Evolutionary conservation across 805 yeast species (phyloP).

Genomic region (Candida mattraensis): DNA sequence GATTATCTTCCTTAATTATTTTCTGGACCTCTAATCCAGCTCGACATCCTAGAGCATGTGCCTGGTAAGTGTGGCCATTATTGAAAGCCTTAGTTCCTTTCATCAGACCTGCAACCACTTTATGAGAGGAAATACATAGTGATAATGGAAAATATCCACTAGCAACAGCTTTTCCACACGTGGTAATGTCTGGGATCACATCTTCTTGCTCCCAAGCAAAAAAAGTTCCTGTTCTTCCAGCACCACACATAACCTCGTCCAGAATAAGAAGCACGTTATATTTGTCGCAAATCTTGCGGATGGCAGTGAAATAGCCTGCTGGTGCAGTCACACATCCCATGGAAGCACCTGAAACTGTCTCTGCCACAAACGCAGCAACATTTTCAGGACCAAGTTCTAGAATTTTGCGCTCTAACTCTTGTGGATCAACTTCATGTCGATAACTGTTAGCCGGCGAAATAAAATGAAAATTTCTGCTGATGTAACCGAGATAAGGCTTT

Average conservation of each 20-base stretch:
- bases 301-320: conserved; percentile 37
- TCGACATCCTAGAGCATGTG: conserved; percentile 41
- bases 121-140: conserved; percentile 41
- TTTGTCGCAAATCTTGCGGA: conserved; percentile 46
- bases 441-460: conserved; percentile 24
- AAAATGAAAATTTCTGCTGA: conserved; percentile 23
- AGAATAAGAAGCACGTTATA: conserved; percentile 46
- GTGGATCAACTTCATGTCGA: conserved; percentile 13
- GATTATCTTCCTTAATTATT: conserved; percentile 27
- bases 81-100: conserved; percentile 35
- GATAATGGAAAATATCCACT: conserved; percentile 42
- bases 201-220: conserved; percentile 48
- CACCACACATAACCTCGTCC: conserved; percentile 59
- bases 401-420: conserved; percentile 27
- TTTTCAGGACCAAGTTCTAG: conserved; percentile 24
- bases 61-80: conserved; percentile 47
- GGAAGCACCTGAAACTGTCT: conserved; percentile 28
- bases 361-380: conserved; percentile 27
- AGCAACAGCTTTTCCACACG: conserved; percentile 48
- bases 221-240: conserved; percentile 49
- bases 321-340: conserved; percentile 29
- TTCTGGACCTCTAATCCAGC: conserved; percentile 44
- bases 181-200: conserved; percentile 46
- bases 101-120: conserved; percentile 18
- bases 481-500: conserved; percentile 29